A percentile compares a stretch with the other conserved stretches of the same genome.
phyloP scores from a whole-genome alignment of 371 early-diverging fungal species.

The Vairimorpha ceranae region DNA sequence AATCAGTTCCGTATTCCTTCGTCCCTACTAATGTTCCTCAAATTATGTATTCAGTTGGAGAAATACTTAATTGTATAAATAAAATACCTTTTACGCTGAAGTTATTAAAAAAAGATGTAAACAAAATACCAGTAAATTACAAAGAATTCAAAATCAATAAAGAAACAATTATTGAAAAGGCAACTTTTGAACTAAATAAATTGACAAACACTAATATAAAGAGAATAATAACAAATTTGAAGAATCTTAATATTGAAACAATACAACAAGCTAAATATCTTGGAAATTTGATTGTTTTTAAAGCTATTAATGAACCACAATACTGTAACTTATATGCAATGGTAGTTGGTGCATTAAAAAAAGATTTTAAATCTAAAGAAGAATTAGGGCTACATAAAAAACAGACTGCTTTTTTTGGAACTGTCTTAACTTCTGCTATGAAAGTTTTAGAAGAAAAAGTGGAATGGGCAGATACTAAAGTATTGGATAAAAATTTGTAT shows the following conservation, averaged over 20 bases:
- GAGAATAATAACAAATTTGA: constrained; percentile 22
- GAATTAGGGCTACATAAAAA: constrained; percentile 27
- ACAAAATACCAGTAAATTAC: constrained; percentile 2
- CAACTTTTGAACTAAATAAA: constrained; percentile 40
- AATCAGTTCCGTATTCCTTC: background rate
- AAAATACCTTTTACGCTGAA: constrained; percentile 10
- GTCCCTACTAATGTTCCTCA: background rate
- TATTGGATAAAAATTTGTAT: background rate
- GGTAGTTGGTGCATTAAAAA: constrained; percentile 39
- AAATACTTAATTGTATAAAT: constrained; percentile 22
- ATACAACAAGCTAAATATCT: constrained; percentile 47
- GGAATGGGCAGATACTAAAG: constrained; percentile 26
- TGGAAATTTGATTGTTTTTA: constrained; percentile 47
- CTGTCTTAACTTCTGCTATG: constrained; percentile 26
- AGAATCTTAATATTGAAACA: constrained; percentile 22
- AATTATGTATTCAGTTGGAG: constrained; percentile 3
- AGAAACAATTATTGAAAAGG: constrained; percentile 36
- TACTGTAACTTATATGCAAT: constrained; percentile 39
- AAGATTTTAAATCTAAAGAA: constrained; percentile 42
- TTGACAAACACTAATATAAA: constrained; percentile 28
- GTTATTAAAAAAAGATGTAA: background rate
- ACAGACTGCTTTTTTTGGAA: constrained; percentile 54
- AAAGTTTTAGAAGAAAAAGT: constrained; percentile 34
- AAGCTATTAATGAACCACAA: constrained; percentile 38
- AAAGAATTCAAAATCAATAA: constrained; percentile 15